Base-by-base conservation (phyloP, 78 protist genomes). In the Dictyostelium firmibasis region DNA sequence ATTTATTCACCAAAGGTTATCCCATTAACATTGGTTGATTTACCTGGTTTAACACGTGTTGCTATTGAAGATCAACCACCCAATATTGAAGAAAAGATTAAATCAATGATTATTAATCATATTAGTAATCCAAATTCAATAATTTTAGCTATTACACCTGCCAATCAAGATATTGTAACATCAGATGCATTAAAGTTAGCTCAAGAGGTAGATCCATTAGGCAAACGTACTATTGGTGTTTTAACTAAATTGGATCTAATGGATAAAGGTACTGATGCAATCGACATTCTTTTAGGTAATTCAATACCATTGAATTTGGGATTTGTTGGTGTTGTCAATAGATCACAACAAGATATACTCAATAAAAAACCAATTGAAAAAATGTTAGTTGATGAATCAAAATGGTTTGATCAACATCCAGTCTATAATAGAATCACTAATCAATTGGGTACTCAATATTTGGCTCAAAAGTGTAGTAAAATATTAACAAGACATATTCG, bases 81-180 rank as follows among this genome's bases (percentile, higher is more conserved):
- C 9, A 97, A 98, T 86, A 98, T 99, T 44, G 99, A 97, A 64
- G 31, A 10, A 41, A 96, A 92, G 35, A 97, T 99, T 41, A 86
- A 96, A 1, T 78, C 53, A 31, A 82, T 99, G 97, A 84, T 97
- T 11, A 31, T 97, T 20, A 16, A 84, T 38, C 98, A 82, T 96
- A 98, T 97, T 81, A 5, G 35, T 10, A 74, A 89, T 20, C 96
- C 96, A 50, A 97, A 98, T 84, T 57, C 98, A 53, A 94, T 98
- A 83, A 98, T 99, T 53, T 97, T 99, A n/a, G 99, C 99, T 2
- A 98, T 99, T 9, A 69, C 98, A n/a, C 86, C 99, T 0, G 99
- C 99, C 57, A 99, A 98, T 76, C 64, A 94, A 18, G 99, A 99
- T 81, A 33, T 98, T 11, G 99, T 99, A 36, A 99, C 94, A 79